A percentile compares a stretch with the other conserved stretches of the same genome.
Evolutionary conservation across 208 protist genomes (phyloP).

Genomic region (Leishmania mexicana): DNA sequence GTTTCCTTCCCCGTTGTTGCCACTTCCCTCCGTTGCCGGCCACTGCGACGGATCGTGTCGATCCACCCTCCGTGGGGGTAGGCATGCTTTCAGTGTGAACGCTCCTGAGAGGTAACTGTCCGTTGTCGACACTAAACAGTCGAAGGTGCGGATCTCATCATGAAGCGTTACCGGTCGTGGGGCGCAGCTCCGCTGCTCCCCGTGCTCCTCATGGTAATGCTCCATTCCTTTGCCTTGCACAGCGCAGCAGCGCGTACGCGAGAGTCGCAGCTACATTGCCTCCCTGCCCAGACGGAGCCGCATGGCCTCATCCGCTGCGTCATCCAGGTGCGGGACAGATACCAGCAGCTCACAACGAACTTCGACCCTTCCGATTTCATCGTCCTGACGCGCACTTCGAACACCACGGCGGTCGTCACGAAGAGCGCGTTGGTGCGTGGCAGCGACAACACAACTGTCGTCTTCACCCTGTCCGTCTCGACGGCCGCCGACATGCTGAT

Average conservation of each 20-base stretch:
- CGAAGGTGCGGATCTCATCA: neutral
- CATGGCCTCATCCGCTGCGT: slow-evolving; percentile 33
- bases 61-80: neutral
- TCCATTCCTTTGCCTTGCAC: slow-evolving; percentile 3
- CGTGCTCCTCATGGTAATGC: neutral
- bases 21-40: neutral
- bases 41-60: neutral
- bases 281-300: slow-evolving; percentile 32
- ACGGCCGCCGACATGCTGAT: slow-evolving; percentile 36
- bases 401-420: slow-evolving; percentile 23
- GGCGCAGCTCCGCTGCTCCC: neutral
- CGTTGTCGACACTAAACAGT: neutral
- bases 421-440: slow-evolving; percentile 27
- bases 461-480: slow-evolving; percentile 40
- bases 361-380: slow-evolving; percentile 40
- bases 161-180: neutral
- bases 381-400: slow-evolving; percentile 29
- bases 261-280: slow-evolving; percentile 42
- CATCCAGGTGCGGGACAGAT: slow-evolving; percentile 39
- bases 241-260: slow-evolving; percentile 21
- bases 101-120: neutral
- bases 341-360: slow-evolving; percentile 40
- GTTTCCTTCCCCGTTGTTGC: neutral
- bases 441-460: slow-evolving; percentile 38
- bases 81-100: neutral